Conservation (phyloP, 2,329 filamentous ascomycete genomes). For the Stylonectria norvegica region DNA sequence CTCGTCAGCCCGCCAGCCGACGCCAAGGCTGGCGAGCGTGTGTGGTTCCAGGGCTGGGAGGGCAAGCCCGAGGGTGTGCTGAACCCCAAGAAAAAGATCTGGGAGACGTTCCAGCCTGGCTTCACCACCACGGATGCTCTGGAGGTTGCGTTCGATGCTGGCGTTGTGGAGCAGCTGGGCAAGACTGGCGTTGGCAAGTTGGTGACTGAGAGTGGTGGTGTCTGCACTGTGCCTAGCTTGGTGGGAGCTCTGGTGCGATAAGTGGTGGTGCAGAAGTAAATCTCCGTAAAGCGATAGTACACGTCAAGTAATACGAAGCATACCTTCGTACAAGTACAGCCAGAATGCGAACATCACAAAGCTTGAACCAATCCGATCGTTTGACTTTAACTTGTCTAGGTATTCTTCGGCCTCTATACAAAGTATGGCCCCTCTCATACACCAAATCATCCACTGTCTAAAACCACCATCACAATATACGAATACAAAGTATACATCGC, state of each 20-base stretch:
- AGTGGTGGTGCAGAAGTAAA: conserved; percentile 15
- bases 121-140: conserved; percentile 83
- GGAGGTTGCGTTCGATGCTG: conserved; percentile 84
- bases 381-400: no score
- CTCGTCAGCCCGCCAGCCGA: conserved; percentile 79
- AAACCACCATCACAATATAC: no score
- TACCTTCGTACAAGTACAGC: no score
- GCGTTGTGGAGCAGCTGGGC: conserved; percentile 70
- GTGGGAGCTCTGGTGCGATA: conserved; percentile 81
- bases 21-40: conserved; percentile 77
- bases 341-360: no score
- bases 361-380: no score
- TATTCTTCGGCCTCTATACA: no score
- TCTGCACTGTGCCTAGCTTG: conserved; percentile 80
- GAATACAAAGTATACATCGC: no score
- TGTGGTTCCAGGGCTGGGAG: conserved; percentile 92
- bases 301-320: background rate
- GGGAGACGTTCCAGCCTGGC: conserved; percentile 94
- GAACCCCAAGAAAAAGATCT: conserved; percentile 99
- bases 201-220: conserved; percentile 71
- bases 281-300: conserved; percentile 5
- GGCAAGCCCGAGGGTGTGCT: conserved; percentile 89
- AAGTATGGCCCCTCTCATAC: no score
- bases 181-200: conserved; percentile 66
- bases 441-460: no score